A percentile compares a stretch with the other conserved stretches of the same genome.
Conservation (phyloP, 163 green algal genomes). For the Trebouxiophyceae sp. region DNA sequence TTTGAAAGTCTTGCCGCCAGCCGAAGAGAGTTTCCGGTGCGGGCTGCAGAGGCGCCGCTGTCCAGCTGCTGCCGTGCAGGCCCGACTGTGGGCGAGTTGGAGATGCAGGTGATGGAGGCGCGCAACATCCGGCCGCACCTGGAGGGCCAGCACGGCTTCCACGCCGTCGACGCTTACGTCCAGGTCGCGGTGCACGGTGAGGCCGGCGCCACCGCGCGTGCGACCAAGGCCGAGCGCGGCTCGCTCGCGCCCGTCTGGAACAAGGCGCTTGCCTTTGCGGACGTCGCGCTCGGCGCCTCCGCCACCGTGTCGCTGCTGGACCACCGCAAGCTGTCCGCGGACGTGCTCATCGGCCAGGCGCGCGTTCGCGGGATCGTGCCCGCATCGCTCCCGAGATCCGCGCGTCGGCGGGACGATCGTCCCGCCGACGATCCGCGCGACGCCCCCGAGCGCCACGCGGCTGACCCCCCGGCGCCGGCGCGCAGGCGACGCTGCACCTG, state of each 20-base stretch:
- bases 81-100: no score
- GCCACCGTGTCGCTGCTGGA: slow-evolving; percentile 27
- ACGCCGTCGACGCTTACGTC: slow-evolving; percentile 22
- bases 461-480: no score
- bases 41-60: no score
- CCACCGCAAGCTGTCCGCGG: slow-evolving; percentile 23
- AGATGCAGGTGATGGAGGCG: slow-evolving; percentile 36
- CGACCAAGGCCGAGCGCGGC: slow-evolving; percentile 16
- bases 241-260: slow-evolving; percentile 30
- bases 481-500: slow-evolving; percentile 13
- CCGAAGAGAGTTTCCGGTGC: no score
- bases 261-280: slow-evolving; percentile 24
- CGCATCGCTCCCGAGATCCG: not conserved
- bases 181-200: slow-evolving; percentile 17
- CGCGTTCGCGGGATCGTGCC: not conserved
- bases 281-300: slow-evolving; percentile 15
- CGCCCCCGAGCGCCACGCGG: no score
- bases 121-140: slow-evolving; percentile 20
- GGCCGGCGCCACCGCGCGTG: slow-evolving; percentile 10
- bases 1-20: no score
- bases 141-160: slow-evolving; percentile 23
- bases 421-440: no score
- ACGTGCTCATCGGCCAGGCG: slow-evolving; percentile 33
- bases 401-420: no score
- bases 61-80: no score